These are phyloP conservation scores for Polyporus tsugae DNA, from an alignment of 1,284 basidiomycete species.

Conservation along the genomic window DNA sequence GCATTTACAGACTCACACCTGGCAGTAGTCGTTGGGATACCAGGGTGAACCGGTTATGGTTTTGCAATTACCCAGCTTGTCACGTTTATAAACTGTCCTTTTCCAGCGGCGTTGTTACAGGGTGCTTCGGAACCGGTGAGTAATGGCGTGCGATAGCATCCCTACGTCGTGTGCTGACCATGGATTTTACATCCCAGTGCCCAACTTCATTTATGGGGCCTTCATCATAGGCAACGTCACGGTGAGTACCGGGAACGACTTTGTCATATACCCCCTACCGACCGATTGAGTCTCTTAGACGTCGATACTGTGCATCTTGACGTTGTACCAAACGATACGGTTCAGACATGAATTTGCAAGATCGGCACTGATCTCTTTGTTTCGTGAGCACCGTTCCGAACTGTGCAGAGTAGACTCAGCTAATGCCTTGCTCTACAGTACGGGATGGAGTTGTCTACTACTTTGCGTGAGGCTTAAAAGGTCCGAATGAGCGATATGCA, in stretches of 20 bases:
- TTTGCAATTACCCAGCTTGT: not conserved
- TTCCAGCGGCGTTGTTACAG: not conserved
- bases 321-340: conserved; percentile 7
- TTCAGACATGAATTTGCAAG: conserved; percentile 1
- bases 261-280: too few species aligned
- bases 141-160: not conserved
- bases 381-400: not conserved
- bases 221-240: conserved; percentile 10
- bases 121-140: not conserved
- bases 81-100: not conserved
- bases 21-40: not conserved
- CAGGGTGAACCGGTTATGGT: not conserved
- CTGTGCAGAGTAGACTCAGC: not conserved
- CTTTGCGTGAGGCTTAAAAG: not conserved
- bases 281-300: not conserved
- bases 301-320: conserved; percentile 10
- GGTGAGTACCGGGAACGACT: not conserved
- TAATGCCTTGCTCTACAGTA: not conserved
- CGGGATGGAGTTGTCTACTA: conserved; percentile 7
- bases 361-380: not conserved
- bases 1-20: not conserved
- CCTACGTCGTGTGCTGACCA: not conserved
- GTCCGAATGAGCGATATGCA: not conserved
- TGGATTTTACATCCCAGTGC: not conserved
- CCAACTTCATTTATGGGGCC: not conserved